Evolutionary conservation across 805 yeast species (phyloP), one percentile per base, ranked within the genome.

Genomic region (Pichia rugopelliculosa): DNA sequence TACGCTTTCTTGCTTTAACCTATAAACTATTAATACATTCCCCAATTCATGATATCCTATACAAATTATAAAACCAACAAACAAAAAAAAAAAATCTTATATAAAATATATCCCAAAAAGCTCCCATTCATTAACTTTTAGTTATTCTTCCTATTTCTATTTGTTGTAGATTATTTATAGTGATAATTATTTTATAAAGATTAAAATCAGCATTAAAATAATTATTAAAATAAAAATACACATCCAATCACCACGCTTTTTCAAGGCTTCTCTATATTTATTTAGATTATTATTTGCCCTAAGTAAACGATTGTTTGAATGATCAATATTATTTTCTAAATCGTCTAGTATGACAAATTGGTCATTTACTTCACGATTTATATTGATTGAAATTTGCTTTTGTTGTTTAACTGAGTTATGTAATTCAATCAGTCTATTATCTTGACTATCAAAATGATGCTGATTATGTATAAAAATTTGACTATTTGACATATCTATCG

Each of bases 301-400:
- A 3, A 58, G 54, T 13, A 78, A 56, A 34, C 70, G 66, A 33
- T 66, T 56, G 23, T 71, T 73, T n/a, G 73, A 66, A 27, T 61
- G 54, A 42, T 71, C 74, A 18, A 78, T 59, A 37, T 73, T 73
- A 22, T 59, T 58, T 51, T 79, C 84, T 36, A 78, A 56, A 53
- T 78, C 83, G 27, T 70, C 69, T 24, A 78, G 55, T 15, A 77
- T 51, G 22, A 71, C 72, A 57, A 76, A 66, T 43, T 78, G 82
- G 4, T 71, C 72, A 12, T 62, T 65, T 10, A 77, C 56, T 52
- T 79, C 83, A 6, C 62, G 64, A 48, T 76, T 68, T 12, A 79
- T 77, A 27, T 64, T 68, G 10, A 70, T 36, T 2, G 82, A 73
- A 40, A 79, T 62, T 1, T 65, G 68, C 51, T 70, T 70, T 44